These are phyloP conservation scores for Phyllosticta paracitricarpa DNA, from an alignment of 2,329 filamentous ascomycete species.

Conservation along the genomic window DNA sequence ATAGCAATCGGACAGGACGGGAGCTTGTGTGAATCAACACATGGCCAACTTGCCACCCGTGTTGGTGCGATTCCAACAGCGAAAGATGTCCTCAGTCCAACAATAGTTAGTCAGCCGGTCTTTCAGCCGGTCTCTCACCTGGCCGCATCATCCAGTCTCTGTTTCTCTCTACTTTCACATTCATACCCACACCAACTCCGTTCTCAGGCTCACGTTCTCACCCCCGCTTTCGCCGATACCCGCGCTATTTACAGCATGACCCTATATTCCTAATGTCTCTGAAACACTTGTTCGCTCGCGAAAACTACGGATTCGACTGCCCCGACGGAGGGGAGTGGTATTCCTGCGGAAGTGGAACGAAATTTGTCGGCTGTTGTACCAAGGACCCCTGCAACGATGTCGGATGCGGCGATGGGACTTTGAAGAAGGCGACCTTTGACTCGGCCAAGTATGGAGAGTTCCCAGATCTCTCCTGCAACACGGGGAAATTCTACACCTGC, in stretches of 20 bases:
- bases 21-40: neutral
- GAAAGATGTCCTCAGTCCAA: neutral
- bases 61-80: neutral
- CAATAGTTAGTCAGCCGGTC: neutral
- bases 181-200: neutral
- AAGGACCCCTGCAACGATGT: conserved; percentile 25
- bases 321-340: conserved; percentile 26
- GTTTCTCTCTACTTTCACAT: neutral
- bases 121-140: neutral
- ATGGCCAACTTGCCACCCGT: neutral
- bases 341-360: conserved; percentile 21
- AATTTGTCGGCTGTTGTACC: conserved; percentile 34
- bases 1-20: neutral
- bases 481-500: conserved; percentile 28
- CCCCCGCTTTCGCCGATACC: neutral
- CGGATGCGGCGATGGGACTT: conserved; percentile 26
- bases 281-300: conserved; percentile 5
- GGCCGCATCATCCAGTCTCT: neutral
- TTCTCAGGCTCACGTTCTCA: neutral
- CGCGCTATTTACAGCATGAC: neutral
- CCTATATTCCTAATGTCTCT: neutral
- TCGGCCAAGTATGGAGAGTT: conserved; percentile 21
- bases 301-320: conserved; percentile 23
- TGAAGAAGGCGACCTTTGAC: conserved; percentile 26
- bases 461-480: conserved; percentile 24